Evolutionary conservation across 768 basidiomycete genomes (phyloP), one percentile per base, ranked within the genome.

Genomic region (Amanita polypyramis): DNA sequence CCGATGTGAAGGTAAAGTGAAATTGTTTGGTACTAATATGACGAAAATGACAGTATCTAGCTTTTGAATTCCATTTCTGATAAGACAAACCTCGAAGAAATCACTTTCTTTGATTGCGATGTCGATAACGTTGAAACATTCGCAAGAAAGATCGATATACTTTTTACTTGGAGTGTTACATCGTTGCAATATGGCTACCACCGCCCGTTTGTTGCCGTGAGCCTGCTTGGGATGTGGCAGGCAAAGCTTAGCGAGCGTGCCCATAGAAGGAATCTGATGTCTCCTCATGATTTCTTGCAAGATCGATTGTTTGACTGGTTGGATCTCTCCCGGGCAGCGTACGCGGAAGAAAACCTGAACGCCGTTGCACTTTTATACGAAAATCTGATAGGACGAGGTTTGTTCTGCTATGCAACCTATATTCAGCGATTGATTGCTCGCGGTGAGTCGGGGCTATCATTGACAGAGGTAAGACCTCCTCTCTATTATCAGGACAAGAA

Each of bases 291-390:
- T 47, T 73, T 78, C 47, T 64, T 91, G 5, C 88, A 91, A 53
- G 83, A 89, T 52, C 70, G 79, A 51, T 64, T 92, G 8, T 89
- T 92, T 55, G 79, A 84, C 43, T 92, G 89, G 89, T 64, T 91
- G 21, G 85, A 91, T 57, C 67, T 68, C 1, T 82, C 74, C 8
- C 75, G 79, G 5, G 73, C 77, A 14, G 81, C 81, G 2, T 74
- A 69, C 1, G 76, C 87, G 25, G 48, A 60, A 11, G 63, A 62
- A 5, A 85, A 80, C 55, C 65, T 85, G 3, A 66, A 70, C 25
- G 62, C 75, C n/a, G 73, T 88, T 21, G 73, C 85, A 8, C 64
- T 81, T 12, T 64, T 91, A 5, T 87, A 79, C 47, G 86, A 80
- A 3, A 80, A 84, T 58, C 71, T 92, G 1, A 75, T 85, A 10